phyloP scores from a whole-genome alignment of 441 rosid species.

The Jatropha multifida region DNA sequence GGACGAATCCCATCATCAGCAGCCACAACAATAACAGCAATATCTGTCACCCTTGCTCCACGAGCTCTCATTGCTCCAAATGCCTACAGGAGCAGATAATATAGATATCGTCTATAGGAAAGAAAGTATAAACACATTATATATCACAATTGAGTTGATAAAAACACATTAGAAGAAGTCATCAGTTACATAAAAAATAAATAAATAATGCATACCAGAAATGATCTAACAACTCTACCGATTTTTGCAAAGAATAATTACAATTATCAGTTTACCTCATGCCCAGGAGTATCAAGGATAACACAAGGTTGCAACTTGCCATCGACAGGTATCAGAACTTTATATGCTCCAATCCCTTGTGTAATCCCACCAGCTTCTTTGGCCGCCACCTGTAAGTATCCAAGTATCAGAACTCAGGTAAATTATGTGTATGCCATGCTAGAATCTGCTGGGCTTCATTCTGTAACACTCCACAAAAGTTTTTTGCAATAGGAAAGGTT shows the following conservation, averaged over 20 bases:
- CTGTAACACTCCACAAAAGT: neutral
- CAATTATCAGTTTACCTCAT: conserved; percentile 58
- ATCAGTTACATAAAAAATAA: conserved; percentile 8
- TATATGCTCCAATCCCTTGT: conserved; percentile 97
- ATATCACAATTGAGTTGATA: conserved; percentile 16
- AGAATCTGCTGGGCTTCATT: conserved; percentile 8
- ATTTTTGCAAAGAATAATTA: conserved; percentile 14
- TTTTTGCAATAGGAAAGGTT: neutral
- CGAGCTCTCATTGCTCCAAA: conserved; percentile 99
- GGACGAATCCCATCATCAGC: conserved; percentile 99
- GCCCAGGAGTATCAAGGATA: conserved; percentile 99
- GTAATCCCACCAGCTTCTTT: conserved; percentile 98
- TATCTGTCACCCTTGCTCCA: conserved; percentile 96
- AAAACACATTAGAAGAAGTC: conserved; percentile 11
- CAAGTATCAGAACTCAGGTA: conserved; percentile 31
- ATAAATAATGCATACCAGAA: conserved; percentile 6
- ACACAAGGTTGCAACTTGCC: conserved; percentile 81
- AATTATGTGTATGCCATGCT: conserved; percentile 16
- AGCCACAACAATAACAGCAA: conserved; percentile 94
- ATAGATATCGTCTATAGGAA: conserved; percentile 35
- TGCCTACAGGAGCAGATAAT: conserved; percentile 58
- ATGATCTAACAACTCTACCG: conserved; percentile 11
- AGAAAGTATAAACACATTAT: conserved; percentile 18
- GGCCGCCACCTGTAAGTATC: conserved; percentile 72
- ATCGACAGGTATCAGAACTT: conserved; percentile 76